Evolutionary conservation across 1,284 basidiomycete genomes (phyloP).

Genomic region (Wolfiporia cocos): DNA sequence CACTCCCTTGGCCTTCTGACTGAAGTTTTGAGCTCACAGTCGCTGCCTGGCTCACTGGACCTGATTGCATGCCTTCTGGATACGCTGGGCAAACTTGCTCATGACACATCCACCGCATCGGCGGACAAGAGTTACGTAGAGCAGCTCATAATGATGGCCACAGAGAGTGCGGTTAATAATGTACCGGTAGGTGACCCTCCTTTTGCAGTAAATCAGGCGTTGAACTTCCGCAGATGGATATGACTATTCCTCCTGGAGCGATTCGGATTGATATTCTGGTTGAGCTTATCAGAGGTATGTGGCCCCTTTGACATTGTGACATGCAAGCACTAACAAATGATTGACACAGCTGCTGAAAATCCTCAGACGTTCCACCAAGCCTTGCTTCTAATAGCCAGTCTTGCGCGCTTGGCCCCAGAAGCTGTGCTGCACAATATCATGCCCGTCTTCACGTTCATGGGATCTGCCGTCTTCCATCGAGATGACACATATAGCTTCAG

Average conservation of each 20-base stretch:
- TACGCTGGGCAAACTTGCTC: conserved; percentile 63
- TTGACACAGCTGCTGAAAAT: conserved; percentile 68
- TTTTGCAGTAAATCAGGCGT: neutral
- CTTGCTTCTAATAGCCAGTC: conserved; percentile 80
- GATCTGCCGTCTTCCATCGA: conserved; percentile 91
- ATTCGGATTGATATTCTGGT: conserved; percentile 78
- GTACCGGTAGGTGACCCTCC: conserved; percentile 44
- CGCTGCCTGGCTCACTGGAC: conserved; percentile 63
- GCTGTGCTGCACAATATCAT: conserved; percentile 93
- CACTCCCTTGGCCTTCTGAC: conserved; percentile 53
- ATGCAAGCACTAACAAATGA: no score
- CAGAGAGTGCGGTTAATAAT: conserved; percentile 65
- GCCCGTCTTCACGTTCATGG: conserved; percentile 99
- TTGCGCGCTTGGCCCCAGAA: conserved; percentile 84
- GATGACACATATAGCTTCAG: conserved; percentile 95
- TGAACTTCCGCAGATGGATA: neutral
- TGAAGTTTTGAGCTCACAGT: conserved; percentile 64
- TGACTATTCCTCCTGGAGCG: conserved; percentile 31
- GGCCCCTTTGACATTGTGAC: no score
- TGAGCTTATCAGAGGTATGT: conserved; percentile 77
- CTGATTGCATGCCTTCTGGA: conserved; percentile 74
- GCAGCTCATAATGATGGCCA: conserved; percentile 79
- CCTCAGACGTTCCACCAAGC: conserved; percentile 95
- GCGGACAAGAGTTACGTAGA: conserved; percentile 78
- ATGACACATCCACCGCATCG: conserved; percentile 39